Evolutionary conservation across 2,329 filamentous ascomycete genomes (phyloP).

Genomic region (Stromatinia cepivora): DNA sequence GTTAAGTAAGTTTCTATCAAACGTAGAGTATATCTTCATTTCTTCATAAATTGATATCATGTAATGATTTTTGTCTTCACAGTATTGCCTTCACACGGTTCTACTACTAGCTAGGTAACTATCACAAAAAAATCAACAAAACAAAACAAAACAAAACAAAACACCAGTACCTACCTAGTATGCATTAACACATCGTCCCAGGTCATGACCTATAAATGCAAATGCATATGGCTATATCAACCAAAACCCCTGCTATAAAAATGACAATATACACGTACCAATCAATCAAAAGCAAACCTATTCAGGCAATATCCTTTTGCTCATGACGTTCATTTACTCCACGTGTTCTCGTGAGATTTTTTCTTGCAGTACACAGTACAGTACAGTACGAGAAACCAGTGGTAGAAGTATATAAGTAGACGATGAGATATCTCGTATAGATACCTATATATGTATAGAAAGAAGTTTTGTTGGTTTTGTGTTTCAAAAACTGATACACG

Average conservation of each 20-base stretch:
- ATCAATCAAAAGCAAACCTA: not conserved
- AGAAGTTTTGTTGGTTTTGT: not conserved
- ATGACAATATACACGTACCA: not conserved
- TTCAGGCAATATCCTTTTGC: slow-evolving; percentile 12
- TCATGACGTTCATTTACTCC: slow-evolving; percentile 10
- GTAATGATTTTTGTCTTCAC: not conserved
- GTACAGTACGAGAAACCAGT: not conserved
- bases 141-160: not conserved
- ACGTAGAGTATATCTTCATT: slow-evolving; percentile 4
- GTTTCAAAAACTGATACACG: not conserved
- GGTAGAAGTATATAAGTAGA: not conserved
- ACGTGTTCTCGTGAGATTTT: not conserved
- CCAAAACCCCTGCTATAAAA: not conserved
- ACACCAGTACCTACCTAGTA: not conserved
- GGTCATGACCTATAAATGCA: not conserved
- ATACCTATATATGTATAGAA: not conserved
- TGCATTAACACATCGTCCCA: slow-evolving; percentile 12
- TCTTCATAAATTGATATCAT: not conserved
- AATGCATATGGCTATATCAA: not conserved
- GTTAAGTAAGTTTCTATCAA: not conserved
- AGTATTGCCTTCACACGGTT: no score
- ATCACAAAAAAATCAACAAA: no score
- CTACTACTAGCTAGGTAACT: no score
- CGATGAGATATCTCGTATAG: slow-evolving; percentile 2
- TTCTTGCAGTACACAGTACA: not conserved